Percentiles rank a stretch among this genome's conserved stretches.
These are phyloP conservation scores for Calendula officinalis DNA, from an alignment of 129 eudicot species.

Conservation along the genomic window DNA sequence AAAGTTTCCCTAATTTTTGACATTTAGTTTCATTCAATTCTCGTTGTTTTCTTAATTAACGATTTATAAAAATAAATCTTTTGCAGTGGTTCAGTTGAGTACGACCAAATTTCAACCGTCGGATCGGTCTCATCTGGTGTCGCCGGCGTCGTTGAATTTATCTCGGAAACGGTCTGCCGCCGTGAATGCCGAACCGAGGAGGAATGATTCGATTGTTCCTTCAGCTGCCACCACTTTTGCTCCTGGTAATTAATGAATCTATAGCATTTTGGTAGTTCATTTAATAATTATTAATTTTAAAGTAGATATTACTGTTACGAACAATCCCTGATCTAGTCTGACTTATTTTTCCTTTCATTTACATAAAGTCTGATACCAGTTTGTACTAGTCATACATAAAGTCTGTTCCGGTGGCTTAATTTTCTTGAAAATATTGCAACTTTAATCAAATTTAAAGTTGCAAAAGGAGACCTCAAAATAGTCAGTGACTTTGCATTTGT, in stretches of 20 bases:
- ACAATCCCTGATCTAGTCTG: too few species aligned
- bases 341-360: too few species aligned
- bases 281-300: too few species aligned
- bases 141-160: conserved; percentile 30
- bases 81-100: conserved; percentile 43
- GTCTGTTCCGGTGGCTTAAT: not conserved
- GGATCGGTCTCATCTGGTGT: conserved; percentile 34
- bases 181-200: conserved; percentile 58
- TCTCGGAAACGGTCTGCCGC: conserved; percentile 37
- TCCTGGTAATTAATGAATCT: conserved; percentile 41
- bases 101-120: conserved; percentile 43
- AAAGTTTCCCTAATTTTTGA: not conserved
- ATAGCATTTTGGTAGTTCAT: not conserved
- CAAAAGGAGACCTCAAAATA: not conserved
- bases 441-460: conserved; percentile 2
- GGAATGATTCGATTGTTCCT: conserved; percentile 59
- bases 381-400: not conserved
- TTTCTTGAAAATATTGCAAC: not conserved
- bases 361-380: too few species aligned
- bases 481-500: too few species aligned
- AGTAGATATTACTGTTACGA: not conserved
- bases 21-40: not conserved
- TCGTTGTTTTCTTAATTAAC: not conserved
- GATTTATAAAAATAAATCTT: too few species aligned
- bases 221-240: conserved; percentile 59